phyloP scores from a whole-genome alignment of 768 basidiomycete species.

The Lepiota brunneoincarnata region DNA sequence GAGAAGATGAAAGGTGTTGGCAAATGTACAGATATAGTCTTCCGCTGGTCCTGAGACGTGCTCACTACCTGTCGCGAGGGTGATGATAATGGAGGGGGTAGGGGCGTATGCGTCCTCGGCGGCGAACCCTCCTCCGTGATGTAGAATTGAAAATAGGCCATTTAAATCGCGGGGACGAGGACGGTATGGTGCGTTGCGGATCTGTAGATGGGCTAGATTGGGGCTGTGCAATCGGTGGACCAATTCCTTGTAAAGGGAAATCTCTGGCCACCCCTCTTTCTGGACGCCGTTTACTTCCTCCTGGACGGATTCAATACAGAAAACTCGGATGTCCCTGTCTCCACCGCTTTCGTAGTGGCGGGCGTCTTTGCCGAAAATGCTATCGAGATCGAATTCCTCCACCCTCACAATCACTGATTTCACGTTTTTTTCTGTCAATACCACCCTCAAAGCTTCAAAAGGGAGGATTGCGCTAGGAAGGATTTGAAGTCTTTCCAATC shows the following conservation, averaged over 20 bases:
- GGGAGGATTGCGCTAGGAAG: neutral
- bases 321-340: neutral
- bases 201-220: neutral
- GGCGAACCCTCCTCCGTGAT: neutral
- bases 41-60: no score
- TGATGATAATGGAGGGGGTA: neutral
- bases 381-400: neutral
- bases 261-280: neutral
- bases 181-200: neutral
- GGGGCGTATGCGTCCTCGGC: neutral
- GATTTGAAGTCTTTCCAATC: neutral
- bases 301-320: neutral
- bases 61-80: neutral
- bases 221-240: neutral
- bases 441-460: neutral
- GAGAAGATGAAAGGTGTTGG: neutral
- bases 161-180: neutral
- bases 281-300: no score
- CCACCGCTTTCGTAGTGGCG: neutral
- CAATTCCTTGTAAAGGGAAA: neutral
- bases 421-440: neutral
- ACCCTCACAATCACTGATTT: neutral
- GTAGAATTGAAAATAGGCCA: neutral
- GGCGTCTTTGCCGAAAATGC: neutral
- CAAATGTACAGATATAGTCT: neutral